phyloP scores from a whole-genome alignment of 352 stramenopile species.

The Globisporangium recalcitrans region DNA sequence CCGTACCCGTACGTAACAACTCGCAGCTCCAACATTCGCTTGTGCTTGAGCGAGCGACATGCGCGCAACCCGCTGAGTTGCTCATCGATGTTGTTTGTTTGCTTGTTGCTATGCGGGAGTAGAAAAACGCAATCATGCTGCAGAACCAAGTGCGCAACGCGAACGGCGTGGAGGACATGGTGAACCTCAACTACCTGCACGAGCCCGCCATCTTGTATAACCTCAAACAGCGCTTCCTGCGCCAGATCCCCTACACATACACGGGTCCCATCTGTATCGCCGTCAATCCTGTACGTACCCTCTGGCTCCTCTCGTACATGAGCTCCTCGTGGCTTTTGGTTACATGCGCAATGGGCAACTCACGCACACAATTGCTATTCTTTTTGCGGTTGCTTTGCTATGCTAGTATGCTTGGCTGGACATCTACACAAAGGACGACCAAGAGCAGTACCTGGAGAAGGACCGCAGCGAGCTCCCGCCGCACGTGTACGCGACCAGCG shows the following conservation, averaged over 20 bases:
- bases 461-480: conserved; percentile 66
- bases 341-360: conserved; percentile 6
- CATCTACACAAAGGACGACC: conserved; percentile 82
- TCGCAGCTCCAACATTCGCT: neutral
- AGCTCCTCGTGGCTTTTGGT: neutral
- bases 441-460: conserved; percentile 40
- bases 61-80: neutral
- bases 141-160: conserved; percentile 52
- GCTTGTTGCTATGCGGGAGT: conserved; percentile 11
- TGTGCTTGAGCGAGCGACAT: neutral
- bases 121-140: conserved; percentile 77
- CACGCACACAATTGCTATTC: neutral
- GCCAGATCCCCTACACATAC: conserved; percentile 93
- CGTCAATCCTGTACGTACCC: conserved; percentile 90
- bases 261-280: conserved; percentile 96
- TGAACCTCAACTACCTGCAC: conserved; percentile 82
- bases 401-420: conserved; percentile 90
- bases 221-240: conserved; percentile 72
- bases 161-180: conserved; percentile 81
- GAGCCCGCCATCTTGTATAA: conserved; percentile 90
- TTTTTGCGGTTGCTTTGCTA: neutral
- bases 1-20: conserved; percentile 32
- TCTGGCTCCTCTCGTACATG: neutral
- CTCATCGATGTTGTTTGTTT: conserved; percentile 6
- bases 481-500: conserved; percentile 68